Evolutionary conservation across 108 stramenopile genomes (phyloP).

Genomic region (Aurantiochytrium sp.): DNA sequence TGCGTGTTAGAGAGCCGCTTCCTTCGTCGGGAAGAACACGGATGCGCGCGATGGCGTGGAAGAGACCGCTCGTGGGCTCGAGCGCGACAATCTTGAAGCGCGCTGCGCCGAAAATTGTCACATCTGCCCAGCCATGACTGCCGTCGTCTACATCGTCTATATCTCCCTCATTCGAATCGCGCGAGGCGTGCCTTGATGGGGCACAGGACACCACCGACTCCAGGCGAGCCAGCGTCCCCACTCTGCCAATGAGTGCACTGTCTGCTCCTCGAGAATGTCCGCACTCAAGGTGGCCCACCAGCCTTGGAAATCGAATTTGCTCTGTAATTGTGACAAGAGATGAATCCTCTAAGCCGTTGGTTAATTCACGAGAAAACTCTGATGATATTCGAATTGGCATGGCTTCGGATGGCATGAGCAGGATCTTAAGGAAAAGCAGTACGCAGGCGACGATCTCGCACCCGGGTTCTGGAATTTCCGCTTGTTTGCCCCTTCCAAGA

Average conservation of each 20-base stretch:
- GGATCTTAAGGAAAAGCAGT: background rate
- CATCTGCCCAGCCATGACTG: background rate
- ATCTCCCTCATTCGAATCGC: background rate
- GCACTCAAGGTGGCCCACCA: background rate
- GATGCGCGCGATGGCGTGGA: background rate
- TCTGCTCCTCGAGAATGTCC: background rate
- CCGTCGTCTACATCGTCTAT: background rate
- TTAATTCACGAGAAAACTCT: background rate
- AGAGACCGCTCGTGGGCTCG: background rate
- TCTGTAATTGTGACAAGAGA: background rate
- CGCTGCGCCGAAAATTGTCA: background rate
- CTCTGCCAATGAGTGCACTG: background rate
- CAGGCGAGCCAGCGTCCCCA: background rate
- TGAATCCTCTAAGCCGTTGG: background rate
- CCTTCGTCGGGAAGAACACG: background rate
- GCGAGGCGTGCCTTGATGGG: background rate
- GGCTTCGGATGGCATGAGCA: background rate
- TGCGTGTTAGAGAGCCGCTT: background rate
- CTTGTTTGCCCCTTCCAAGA: too few species aligned
- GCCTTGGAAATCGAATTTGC: background rate
- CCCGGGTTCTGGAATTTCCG: background rate
- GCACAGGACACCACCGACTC: background rate
- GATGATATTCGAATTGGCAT: background rate
- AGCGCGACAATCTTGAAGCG: background rate
- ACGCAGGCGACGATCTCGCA: background rate